Conservation (phyloP, 2,329 filamentous ascomycete genomes). For the Trichoderma semiorbis region DNA sequence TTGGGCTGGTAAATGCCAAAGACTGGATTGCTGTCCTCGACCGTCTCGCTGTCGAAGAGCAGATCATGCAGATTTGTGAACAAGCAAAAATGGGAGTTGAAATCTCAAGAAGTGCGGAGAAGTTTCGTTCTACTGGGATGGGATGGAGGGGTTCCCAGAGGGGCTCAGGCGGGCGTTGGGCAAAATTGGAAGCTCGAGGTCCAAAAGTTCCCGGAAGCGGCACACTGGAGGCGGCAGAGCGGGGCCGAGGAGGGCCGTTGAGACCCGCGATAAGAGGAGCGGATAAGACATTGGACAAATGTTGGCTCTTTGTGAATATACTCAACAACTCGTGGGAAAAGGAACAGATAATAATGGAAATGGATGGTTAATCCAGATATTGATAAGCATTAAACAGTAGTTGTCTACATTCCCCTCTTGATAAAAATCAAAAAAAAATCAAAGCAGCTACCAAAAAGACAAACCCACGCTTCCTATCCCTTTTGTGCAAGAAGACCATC, state of each 20-base stretch:
- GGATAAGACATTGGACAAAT: neutral
- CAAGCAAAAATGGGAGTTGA: neutral
- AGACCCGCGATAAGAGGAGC: neutral
- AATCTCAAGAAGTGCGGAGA: neutral
- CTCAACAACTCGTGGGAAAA: neutral
- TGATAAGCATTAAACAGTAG: neutral
- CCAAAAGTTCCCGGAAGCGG: constrained; percentile 2
- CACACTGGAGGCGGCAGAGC: neutral
- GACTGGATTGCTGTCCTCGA: constrained; percentile 14
- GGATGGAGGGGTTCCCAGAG: neutral
- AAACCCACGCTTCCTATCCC: neutral
- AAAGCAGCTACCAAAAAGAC: neutral
- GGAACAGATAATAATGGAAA: neutral
- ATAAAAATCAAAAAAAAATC: neutral
- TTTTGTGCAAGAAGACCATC: neutral
- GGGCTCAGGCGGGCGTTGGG: neutral
- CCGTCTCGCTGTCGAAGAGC: neutral
- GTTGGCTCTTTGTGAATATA: no score
- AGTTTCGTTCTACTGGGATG: neutral
- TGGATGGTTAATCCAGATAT: neutral
- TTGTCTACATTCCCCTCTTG: neutral
- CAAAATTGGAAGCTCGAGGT: neutral
- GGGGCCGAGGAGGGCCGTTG: neutral
- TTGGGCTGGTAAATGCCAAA: neutral
- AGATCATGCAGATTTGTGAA: constrained; percentile 12